Evolutionary conservation across 495 filamentous ascomycete species (phyloP).

Genomic region (Penicillium desertorum): DNA sequence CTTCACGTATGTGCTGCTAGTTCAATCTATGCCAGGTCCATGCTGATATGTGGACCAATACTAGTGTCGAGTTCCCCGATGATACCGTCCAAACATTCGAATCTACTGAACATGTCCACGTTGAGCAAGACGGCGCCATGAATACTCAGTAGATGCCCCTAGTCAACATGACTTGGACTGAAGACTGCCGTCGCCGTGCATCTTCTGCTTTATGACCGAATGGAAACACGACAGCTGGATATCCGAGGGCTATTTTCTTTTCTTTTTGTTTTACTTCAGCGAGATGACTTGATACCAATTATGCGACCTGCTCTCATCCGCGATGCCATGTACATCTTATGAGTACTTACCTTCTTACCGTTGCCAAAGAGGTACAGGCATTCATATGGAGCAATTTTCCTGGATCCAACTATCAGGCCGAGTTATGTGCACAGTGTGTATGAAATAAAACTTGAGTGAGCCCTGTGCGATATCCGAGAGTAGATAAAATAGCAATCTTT

Average conservation of each 20-base stretch:
- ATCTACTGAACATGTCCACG: slow-evolving; percentile 66
- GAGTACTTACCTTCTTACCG: background rate
- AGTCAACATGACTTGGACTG: background rate
- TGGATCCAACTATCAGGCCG: background rate
- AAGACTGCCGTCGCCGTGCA: slow-evolving; percentile 6
- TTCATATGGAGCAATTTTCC: slow-evolving; percentile 4
- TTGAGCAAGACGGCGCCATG: slow-evolving; percentile 72
- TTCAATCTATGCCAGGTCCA: background rate
- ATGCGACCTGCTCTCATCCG: slow-evolving; percentile 15
- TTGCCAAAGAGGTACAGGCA: slow-evolving; percentile 3
- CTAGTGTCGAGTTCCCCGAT: slow-evolving; percentile 71
- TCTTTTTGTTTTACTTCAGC: slow-evolving; percentile 16
- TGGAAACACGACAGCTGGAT: background rate
- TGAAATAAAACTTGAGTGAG: background rate
- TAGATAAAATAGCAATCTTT: background rate
- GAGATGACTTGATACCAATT: slow-evolving; percentile 24
- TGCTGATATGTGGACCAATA: background rate
- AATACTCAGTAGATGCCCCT: slow-evolving; percentile 58
- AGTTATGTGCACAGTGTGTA: background rate
- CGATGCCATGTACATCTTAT: slow-evolving; percentile 12
- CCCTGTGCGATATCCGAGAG: background rate
- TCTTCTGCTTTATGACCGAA: background rate
- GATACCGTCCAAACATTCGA: slow-evolving; percentile 62
- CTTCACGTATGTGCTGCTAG: slow-evolving; percentile 68
- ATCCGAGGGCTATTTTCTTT: slow-evolving; percentile 13